Conservation (phyloP, 176 grass and related monocot species). For the Carex kokanica region DNA sequence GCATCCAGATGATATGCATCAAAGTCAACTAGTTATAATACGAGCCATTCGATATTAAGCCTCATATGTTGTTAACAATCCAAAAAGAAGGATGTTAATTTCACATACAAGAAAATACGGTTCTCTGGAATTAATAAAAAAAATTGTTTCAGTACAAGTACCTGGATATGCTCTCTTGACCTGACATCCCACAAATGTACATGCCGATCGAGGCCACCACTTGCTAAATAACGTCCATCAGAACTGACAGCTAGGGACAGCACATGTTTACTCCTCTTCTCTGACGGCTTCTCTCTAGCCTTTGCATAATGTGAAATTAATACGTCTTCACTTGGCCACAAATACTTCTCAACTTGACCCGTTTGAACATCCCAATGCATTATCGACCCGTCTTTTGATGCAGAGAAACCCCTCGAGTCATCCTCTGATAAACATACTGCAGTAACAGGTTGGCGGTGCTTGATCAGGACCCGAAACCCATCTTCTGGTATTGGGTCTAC, state of each 20-base stretch:
- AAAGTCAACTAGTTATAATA: background rate
- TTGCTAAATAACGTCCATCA: conserved; percentile 67
- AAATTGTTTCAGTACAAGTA: background rate
- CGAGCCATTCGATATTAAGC: background rate
- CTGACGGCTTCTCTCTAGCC: conserved; percentile 36
- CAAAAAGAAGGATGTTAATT: background rate
- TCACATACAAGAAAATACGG: background rate
- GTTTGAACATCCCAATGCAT: conserved; percentile 77
- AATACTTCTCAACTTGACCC: conserved; percentile 64
- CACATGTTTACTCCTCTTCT: conserved; percentile 65
- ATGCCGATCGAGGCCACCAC: conserved; percentile 73
- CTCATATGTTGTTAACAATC: background rate
- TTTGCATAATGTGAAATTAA: conserved; percentile 77
- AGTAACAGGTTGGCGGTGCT: conserved; percentile 73
- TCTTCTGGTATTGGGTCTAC: conserved; percentile 49
- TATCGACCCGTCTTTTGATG: conserved; percentile 78
- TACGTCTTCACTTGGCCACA: conserved; percentile 74
- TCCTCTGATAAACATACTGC: conserved; percentile 62
- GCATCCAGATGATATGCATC: background rate
- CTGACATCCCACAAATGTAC: conserved; percentile 88
- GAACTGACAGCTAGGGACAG: conserved; percentile 70
- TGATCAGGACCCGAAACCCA: conserved; percentile 49
- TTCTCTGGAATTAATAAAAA: background rate
- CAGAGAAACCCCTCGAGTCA: conserved; percentile 66
- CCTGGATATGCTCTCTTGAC: conserved; percentile 69